Percentiles rank a stretch among this genome's conserved stretches.
phyloP scores from a whole-genome alignment of 805 yeast species.

The Myxozyma neotropica region DNA sequence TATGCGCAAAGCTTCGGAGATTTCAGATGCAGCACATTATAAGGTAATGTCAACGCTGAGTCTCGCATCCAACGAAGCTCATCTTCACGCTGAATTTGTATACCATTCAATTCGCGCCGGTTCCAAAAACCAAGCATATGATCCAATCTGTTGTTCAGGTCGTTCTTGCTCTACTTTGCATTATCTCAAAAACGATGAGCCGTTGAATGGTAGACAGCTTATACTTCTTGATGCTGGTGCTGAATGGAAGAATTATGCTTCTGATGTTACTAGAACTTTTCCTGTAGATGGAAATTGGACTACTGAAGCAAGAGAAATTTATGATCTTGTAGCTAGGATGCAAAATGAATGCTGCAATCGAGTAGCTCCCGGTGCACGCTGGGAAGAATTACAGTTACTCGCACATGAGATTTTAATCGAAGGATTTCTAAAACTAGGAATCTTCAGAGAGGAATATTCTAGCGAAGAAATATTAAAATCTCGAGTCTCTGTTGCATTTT shows the following conservation, averaged over 20 bases:
- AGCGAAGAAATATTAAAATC: constrained; percentile 71
- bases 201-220: constrained; percentile 56
- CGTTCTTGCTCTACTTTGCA: constrained; percentile 89
- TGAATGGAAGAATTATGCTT: constrained; percentile 90
- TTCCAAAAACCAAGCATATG: constrained; percentile 83
- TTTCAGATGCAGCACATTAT: constrained; percentile 83
- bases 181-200: constrained; percentile 78
- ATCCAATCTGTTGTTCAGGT: constrained; percentile 95
- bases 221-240: constrained; percentile 95
- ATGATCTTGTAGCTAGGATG: constrained; percentile 80
- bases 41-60: constrained; percentile 94
- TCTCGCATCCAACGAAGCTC: constrained; percentile 82
- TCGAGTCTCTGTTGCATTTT: constrained; percentile 73
- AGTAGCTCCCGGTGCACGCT: constrained; percentile 77
- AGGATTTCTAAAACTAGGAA: constrained; percentile 71
- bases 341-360: constrained; percentile 68
- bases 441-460: constrained; percentile 53
- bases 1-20: constrained; percentile 76
- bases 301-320: constrained; percentile 79
- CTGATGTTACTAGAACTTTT: constrained; percentile 94
- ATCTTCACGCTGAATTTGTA: constrained; percentile 91
- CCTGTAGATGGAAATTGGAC: constrained; percentile 91
- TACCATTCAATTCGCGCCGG: constrained; percentile 95
- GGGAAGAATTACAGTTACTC: constrained; percentile 82
- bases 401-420: constrained; percentile 79